Base-by-base conservation (phyloP, 257 asterid genomes). In the Solanum lycopersicoides region DNA sequence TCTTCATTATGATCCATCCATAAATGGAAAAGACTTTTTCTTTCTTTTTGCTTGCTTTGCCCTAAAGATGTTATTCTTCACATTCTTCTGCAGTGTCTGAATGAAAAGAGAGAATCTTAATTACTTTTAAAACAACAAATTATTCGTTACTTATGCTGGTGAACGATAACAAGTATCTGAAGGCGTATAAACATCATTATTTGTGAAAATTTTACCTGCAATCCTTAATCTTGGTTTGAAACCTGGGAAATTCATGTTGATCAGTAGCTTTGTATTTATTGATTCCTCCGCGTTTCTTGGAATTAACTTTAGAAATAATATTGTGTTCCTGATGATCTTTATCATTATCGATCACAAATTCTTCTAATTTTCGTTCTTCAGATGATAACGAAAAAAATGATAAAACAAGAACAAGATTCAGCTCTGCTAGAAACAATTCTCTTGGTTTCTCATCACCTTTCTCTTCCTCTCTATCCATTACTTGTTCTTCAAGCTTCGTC, bases 321-420 rank as follows among this genome's bases (percentile, higher is more conserved):
- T 35, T 42, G 18, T 76, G 72, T 13, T n/a, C 11, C 12, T 77
- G 82, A 7, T 73, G n/a, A 79, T 86, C 83, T 69, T 44, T 88
- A 41, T 18, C 44, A 21, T 20, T 30, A 8, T 39, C 35, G 20
- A 60, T 88, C 73, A 77, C 59, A 28, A 47, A 60, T 41, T 71
- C 85, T 41, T 83, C 85, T 13, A 44, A 56, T 21, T 84, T 69
- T 9, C 75, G 9, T 50, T 90, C 89, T 16, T 63, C 90, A 5
- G 68, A 32, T n/a, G 92, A 87, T 75, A 83, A 90, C 11, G 95
- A 91, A 47, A 92, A 94, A 82, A 89, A 89, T 4, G 93, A 86
- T 28, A 92, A 91, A 89, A 94, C 83, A 86, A 94, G 11, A 7
- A 88, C 91, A 5, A 92, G 88, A 86, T 92, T 94, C 35, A 92